A percentile compares a stretch with the other conserved stretches of the same genome.
Conservation (phyloP, 2,329 filamentous ascomycete species). For the Exophiala bonariae region DNA sequence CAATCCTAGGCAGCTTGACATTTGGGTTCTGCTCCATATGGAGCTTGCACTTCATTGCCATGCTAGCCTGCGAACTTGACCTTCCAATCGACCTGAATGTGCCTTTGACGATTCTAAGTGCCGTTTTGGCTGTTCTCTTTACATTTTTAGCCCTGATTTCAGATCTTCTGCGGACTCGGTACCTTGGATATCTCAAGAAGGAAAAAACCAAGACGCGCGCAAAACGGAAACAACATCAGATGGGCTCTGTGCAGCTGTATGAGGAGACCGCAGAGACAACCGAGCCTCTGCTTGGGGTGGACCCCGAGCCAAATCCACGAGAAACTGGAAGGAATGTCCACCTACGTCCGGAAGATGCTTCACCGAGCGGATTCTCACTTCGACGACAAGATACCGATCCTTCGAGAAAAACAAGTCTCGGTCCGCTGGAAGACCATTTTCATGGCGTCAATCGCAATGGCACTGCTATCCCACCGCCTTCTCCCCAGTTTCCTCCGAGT, state of each 20-base stretch:
- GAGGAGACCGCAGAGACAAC: constrained; percentile 11
- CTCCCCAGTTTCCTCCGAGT: not conserved
- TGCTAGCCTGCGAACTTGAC: constrained; percentile 35
- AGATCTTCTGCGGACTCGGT: constrained; percentile 32
- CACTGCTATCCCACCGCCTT: not conserved
- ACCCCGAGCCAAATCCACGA: too few species aligned
- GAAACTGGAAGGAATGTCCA: too few species aligned
- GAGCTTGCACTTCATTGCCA: constrained; percentile 35
- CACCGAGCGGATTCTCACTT: not conserved
- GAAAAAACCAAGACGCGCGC: constrained; percentile 5
- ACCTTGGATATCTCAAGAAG: constrained; percentile 13
- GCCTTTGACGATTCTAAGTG: constrained; percentile 30
- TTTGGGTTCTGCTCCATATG: constrained; percentile 37
- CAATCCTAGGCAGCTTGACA: constrained; percentile 31
- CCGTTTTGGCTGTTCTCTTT: constrained; percentile 24
- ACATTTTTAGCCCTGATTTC: constrained; percentile 27
- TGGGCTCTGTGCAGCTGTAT: not conserved
- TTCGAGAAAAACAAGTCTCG: constrained; percentile 7
- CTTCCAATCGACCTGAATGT: constrained; percentile 32
- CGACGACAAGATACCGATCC: not conserved
- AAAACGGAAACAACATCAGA: constrained; percentile 3
- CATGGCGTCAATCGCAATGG: not conserved
- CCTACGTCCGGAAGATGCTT: not conserved
- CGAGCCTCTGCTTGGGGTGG: constrained; percentile 12
- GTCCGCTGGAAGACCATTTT: constrained; percentile 22